These are phyloP conservation scores for Globisporangium okanoganense DNA, from an alignment of 352 stramenopile genomes.

Conservation along the genomic window DNA sequence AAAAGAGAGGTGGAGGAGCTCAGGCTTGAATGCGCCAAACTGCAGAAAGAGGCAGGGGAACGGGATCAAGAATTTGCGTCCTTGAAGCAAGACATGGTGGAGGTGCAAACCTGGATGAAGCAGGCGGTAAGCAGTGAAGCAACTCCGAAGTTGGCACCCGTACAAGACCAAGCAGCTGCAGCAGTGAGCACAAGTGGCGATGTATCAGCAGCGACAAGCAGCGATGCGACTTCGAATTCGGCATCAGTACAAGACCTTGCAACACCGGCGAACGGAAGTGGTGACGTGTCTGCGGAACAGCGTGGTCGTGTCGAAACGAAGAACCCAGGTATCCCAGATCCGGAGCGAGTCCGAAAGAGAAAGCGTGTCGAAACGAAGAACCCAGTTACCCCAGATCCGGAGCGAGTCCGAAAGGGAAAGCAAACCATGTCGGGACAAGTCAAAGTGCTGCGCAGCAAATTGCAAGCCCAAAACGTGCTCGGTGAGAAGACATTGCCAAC, in stretches of 20 bases:
- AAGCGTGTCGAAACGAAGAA: background rate
- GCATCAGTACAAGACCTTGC: too few species aligned
- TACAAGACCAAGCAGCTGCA: background rate
- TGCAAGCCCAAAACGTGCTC: background rate
- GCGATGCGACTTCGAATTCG: too few species aligned
- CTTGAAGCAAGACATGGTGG: background rate
- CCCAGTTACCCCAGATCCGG: background rate
- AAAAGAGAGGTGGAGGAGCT: background rate
- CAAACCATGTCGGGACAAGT: background rate
- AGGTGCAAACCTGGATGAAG: background rate
- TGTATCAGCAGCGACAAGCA: background rate
- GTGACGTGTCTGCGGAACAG: too few species aligned
- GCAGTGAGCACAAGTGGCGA: background rate
- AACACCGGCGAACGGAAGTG: too few species aligned
- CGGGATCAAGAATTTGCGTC: background rate
- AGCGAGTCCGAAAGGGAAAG: background rate
- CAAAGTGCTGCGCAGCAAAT: background rate
- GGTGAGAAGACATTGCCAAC: background rate
- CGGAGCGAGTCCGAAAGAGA: background rate
- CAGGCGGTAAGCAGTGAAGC: background rate
- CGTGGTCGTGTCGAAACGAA: background rate
- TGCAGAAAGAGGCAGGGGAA: constrained; percentile 1
- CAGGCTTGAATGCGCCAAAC: background rate
- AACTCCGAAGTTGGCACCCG: background rate
- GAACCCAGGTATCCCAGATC: background rate